Conservation (phyloP, 441 rosid genomes). For the Kokia cookei region DNA sequence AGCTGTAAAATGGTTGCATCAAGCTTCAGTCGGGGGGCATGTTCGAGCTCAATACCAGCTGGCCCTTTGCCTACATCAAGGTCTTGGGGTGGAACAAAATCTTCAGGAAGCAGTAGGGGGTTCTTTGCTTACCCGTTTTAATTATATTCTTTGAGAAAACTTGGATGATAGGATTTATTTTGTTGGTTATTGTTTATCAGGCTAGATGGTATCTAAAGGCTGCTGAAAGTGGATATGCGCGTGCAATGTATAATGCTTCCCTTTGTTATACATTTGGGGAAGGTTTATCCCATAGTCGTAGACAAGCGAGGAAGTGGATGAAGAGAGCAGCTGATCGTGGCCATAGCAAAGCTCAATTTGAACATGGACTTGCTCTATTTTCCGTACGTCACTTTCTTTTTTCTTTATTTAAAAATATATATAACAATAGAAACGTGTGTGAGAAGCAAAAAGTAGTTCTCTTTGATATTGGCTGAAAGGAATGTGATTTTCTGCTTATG, state of each 20-base stretch:
- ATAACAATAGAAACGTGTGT: not conserved
- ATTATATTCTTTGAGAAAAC: not conserved
- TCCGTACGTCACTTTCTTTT: not conserved
- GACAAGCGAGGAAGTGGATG: conserved; percentile 80
- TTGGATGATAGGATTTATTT: not conserved
- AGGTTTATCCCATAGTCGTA: conserved; percentile 53
- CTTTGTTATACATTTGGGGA: conserved; percentile 76
- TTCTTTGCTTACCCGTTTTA: not conserved
- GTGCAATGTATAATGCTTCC: conserved; percentile 83
- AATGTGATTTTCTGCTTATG: not conserved
- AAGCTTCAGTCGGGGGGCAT: conserved; percentile 57
- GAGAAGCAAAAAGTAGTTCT: not conserved
- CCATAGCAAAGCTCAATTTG: conserved; percentile 23
- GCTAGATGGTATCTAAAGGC: conserved; percentile 77
- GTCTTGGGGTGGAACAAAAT: conserved; percentile 46
- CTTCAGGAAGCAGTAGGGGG: conserved; percentile 57
- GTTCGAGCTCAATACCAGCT: conserved; percentile 84
- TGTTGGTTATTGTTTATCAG: conserved; percentile 25
- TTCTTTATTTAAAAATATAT: not conserved
- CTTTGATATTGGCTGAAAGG: not conserved
- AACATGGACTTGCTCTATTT: not conserved
- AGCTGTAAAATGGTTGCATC: conserved; percentile 62
- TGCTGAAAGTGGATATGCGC: conserved; percentile 72
- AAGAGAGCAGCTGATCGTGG: conserved; percentile 83
- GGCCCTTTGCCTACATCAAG: conserved; percentile 82